Evolutionary conservation across 768 basidiomycete genomes (phyloP).

Genomic region (Lentinula sp.): DNA sequence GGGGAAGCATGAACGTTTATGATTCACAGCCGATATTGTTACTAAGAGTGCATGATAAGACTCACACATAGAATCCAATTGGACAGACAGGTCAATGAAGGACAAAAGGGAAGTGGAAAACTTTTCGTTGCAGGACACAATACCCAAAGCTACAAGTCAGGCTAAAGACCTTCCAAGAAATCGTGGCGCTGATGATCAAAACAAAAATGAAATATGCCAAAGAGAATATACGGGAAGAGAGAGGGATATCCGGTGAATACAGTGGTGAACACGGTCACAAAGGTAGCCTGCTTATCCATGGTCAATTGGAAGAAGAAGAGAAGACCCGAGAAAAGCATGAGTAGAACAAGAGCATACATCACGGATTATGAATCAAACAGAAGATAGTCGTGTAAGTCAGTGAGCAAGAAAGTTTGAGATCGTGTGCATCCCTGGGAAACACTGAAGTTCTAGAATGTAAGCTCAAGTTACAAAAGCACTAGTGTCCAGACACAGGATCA

Average conservation of each 20-base stretch:
- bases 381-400: neutral
- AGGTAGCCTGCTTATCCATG: neutral
- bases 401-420: neutral
- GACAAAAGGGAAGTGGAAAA: neutral
- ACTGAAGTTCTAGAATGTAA: neutral
- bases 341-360: neutral
- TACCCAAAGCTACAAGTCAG: neutral
- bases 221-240: neutral
- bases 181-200: neutral
- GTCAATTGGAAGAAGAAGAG: neutral
- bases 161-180: neutral
- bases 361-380: neutral
- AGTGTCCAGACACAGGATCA: slow-evolving; percentile 4
- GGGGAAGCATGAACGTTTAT: too few relatives aligned
- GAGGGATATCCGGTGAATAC: neutral
- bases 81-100: too few relatives aligned
- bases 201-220: neutral
- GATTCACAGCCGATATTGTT: too few relatives aligned
- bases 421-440: neutral
- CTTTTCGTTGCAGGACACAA: neutral
- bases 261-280: neutral
- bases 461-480: neutral
- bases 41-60: too few relatives aligned
- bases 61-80: too few relatives aligned
- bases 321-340: neutral